A percentile compares a stretch with the other conserved stretches of the same genome.
Conservation (phyloP, 345 rosid species). For the Murraya koenigii region DNA sequence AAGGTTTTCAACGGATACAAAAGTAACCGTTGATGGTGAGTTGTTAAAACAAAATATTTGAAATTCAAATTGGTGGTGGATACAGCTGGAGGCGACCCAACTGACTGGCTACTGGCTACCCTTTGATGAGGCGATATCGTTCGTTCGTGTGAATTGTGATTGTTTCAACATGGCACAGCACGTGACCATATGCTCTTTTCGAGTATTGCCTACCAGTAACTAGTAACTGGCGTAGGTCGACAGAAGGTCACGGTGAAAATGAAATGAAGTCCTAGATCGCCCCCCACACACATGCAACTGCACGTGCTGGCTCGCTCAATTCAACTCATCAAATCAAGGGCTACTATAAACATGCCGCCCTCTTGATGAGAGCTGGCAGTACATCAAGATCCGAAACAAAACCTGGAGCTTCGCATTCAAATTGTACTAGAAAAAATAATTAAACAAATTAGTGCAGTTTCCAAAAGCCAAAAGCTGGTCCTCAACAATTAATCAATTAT, state of each 20-base stretch:
- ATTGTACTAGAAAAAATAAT: neutral
- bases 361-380: neutral
- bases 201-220: neutral
- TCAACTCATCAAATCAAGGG: neutral
- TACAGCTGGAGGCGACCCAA: conserved; percentile 20
- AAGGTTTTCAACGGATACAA: conserved; percentile 13
- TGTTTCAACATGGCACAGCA: neutral
- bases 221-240: too few species aligned
- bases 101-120: neutral
- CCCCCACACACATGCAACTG: neutral
- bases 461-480: neutral
- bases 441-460: neutral
- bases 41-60: neutral
- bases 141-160: neutral
- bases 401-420: neutral
- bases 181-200: neutral
- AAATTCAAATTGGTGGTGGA: conserved; percentile 16
- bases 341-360: neutral
- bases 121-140: neutral
- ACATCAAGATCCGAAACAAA: neutral
- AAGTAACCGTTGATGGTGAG: conserved; percentile 7
- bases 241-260: neutral
- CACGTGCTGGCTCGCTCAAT: neutral
- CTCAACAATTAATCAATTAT: too few species aligned
- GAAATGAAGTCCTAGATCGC: too few species aligned